These are phyloP conservation scores for Silene conica DNA, from an alignment of 148 eudicot species.

Conservation along the genomic window DNA sequence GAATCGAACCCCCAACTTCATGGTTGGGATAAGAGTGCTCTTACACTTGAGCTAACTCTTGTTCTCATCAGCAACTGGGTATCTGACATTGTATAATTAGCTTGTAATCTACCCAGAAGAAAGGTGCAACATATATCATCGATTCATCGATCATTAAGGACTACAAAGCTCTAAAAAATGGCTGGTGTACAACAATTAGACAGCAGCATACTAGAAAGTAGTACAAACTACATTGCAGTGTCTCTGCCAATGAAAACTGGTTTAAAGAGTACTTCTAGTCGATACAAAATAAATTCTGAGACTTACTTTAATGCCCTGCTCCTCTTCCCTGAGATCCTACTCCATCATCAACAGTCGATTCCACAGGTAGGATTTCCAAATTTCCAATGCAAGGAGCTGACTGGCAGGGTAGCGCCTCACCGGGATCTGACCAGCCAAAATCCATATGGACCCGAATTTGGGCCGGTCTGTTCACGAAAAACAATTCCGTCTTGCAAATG, in stretches of 20 bases:
- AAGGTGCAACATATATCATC: too few relatives aligned
- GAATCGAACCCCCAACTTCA: too few relatives aligned
- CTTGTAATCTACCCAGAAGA: too few relatives aligned
- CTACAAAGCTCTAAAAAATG: too few relatives aligned
- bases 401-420: background rate
- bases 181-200: too few relatives aligned
- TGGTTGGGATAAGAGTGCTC: too few relatives aligned
- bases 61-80: too few relatives aligned
- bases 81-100: too few relatives aligned
- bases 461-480: background rate
- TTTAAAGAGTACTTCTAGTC: background rate
- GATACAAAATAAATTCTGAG: background rate
- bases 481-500: constrained; percentile 80
- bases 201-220: background rate
- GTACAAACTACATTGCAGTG: background rate
- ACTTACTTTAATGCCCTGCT: background rate
- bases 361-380: background rate
- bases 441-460: background rate
- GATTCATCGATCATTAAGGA: too few relatives aligned
- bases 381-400: background rate
- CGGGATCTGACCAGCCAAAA: too few relatives aligned
- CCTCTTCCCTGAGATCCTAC: background rate
- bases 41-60: too few relatives aligned
- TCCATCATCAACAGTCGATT: background rate
- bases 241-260: background rate